Percentiles rank a stretch among this genome's conserved stretches.
These are phyloP conservation scores for Panicum miliaceum DNA, from an alignment of 176 grass and related monocot species.

Conservation along the genomic window DNA sequence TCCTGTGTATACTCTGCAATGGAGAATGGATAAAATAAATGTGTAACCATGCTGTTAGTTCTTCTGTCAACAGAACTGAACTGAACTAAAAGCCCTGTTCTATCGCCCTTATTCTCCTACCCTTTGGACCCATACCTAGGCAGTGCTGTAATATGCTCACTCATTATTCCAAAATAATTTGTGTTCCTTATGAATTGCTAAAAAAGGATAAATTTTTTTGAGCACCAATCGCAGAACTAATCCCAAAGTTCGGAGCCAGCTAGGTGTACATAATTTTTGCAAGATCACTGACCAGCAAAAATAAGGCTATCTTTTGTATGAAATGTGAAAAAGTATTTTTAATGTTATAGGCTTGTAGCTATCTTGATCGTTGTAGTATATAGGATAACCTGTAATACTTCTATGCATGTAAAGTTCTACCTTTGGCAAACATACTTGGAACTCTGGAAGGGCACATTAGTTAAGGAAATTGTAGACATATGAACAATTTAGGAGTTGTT, in stretches of 20 bases:
- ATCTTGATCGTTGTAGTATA: neutral
- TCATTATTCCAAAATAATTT: neutral
- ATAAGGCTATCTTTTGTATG: neutral
- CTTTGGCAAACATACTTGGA: neutral
- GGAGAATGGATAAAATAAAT: neutral
- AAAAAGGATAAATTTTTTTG: neutral
- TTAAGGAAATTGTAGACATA: neutral
- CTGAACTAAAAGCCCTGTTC: neutral
- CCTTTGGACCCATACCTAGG: neutral
- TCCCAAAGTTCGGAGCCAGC: neutral
- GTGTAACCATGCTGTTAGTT: slow-evolving; percentile 3
- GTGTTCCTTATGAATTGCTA: neutral
- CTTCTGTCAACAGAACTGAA: neutral
- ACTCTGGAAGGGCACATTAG: neutral
- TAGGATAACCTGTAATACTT: neutral
- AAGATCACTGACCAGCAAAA: neutral
- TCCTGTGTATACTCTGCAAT: neutral
- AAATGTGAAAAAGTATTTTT: neutral
- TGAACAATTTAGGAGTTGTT: neutral
- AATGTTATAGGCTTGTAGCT: neutral
- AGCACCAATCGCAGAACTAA: neutral
- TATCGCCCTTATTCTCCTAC: neutral
- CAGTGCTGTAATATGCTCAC: neutral
- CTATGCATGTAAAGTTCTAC: neutral
- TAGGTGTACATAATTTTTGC: neutral